Evolutionary conservation across 768 basidiomycete genomes (phyloP), one percentile per base, ranked within the genome.

Genomic region (Lactifluus piperatus): DNA sequence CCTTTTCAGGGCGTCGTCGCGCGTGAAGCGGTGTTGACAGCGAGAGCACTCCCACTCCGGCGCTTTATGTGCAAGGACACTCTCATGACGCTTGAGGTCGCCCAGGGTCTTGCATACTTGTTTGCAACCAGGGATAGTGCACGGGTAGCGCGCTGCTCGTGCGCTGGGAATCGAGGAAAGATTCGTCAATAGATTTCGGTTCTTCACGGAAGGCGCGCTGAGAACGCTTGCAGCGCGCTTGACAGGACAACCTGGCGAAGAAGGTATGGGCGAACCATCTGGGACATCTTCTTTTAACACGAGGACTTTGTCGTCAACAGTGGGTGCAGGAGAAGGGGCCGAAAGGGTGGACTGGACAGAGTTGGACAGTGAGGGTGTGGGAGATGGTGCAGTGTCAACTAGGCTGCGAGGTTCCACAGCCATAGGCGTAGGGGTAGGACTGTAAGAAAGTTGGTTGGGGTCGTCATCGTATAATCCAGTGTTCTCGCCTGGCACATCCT

Each of bases 1-100:
- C 11, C 63, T 57, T 45, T 64, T 64, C 43, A 64, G 20, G 20
- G 63, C 63, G 22, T 64, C 63, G n/a, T 54, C 62, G 36, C 63
- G 63, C 36, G 63, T 64, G 27, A 64, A 64, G 13, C 34, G 48
- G 34, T 57, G 37, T 43, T 43, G 43, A 39, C 63, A 64, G 7
- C 61, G 51, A 22, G 18, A 49, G 46, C 63, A 64, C 37, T 53
- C 48, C 52, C 53, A 63, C 27, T 41, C 46, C 5, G 61, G 53
- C 29, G 34, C 32, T 22, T 51, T 57, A 43, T 64, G 63, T 20
- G 63, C 30, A 11, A 58, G 63, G 30, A 41, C 46, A 37, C 50
- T 54, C 47, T 63, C 44, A 50, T 64, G 63, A 20, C 63, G 61
- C 26, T 54, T 62, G 14, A 64, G 39, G 57, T 64, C 63, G 10